Evolutionary conservation across 768 basidiomycete genomes (phyloP), one percentile per base, ranked within the genome.

Genomic region (Boletus sp.): DNA sequence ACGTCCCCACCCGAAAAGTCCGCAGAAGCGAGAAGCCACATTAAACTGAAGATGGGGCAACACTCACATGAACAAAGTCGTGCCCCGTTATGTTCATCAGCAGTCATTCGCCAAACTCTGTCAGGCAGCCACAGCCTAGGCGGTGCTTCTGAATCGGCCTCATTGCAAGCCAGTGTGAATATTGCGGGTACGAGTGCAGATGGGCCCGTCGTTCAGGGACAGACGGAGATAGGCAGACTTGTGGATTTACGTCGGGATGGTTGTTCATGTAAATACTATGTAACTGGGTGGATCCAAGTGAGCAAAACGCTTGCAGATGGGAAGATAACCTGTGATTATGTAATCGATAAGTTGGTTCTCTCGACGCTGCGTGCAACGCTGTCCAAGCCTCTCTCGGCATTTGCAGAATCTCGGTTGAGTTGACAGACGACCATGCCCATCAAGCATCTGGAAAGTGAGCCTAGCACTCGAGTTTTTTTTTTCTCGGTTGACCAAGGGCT

Each of bases 361-460:
- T 61, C 53, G 60, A 37, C 45, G 67, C 20, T 49, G 69, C 61
- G 32, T 48, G 36, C 60, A 55, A 58, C 66, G 67, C 64, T 56
- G 69, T 56, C 62, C 64, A 56, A 61, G 57, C 28, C 30, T 40
- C 28, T 20, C 44, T 56, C 54, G 57, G 30, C 39, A 49, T 14
- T 45, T 36, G 28, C 32, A 46, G 20, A 24, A 41, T 7, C 46
- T 30, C 30, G 55, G 52, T 50, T 41, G 50, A 61, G 56, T 51
- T 39, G 56, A 60, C 57, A 40, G 55, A 55, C 37, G 49, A 61
- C 72, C 64, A 92, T 92, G 90, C 82, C 90, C 71, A 86, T 92
- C 72, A 92, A 91, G 69, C 83, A 91, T 70, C 77, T 92, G 50
- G 90, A 92, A 78, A 84, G 90, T 92, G 67, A 75, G 87, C 59